These are phyloP conservation scores for Penicillium brevicompactum DNA, from an alignment of 2,329 filamentous ascomycete species.

Conservation along the genomic window DNA sequence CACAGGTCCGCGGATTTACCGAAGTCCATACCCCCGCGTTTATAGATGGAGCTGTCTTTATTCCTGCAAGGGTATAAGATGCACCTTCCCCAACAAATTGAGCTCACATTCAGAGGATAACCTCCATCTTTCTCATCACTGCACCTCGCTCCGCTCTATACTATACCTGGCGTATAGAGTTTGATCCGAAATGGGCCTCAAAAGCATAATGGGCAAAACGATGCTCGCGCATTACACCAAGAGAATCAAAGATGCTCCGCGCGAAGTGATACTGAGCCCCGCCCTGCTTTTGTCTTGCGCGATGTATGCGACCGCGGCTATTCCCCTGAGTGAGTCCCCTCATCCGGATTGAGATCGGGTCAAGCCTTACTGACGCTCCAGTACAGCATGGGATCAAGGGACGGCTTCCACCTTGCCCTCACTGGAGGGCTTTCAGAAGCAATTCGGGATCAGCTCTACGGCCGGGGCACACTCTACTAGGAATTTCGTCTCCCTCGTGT, in stretches of 20 bases:
- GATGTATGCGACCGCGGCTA: not conserved
- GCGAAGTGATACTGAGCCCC: constrained; percentile 11
- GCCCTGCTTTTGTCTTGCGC: not conserved
- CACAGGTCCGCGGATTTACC: not conserved
- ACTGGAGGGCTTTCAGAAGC: constrained; percentile 36
- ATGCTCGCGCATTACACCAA: not conserved
- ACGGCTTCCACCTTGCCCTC: constrained; percentile 32
- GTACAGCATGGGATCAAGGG: constrained; percentile 6
- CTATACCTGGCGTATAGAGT: too few species aligned
- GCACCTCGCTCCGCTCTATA: too few species aligned
- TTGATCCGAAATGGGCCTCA: not conserved
- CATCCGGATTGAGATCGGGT: not conserved
- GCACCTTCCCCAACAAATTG: too few species aligned
- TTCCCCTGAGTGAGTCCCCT: not conserved
- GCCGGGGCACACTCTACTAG: constrained; percentile 16
- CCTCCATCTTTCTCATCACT: too few species aligned
- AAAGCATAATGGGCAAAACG: not conserved
- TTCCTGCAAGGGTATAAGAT: not conserved
- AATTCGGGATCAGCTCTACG: constrained; percentile 30
- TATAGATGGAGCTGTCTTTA: not conserved
- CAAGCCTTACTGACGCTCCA: not conserved
- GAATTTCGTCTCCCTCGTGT: constrained; percentile 41
- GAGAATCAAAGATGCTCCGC: constrained; percentile 14
- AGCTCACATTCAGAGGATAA: too few species aligned
- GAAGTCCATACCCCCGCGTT: not conserved